These are phyloP conservation scores for Ceratobasidium sp. DNA, from an alignment of 1,284 basidiomycete genomes.

Conservation along the genomic window DNA sequence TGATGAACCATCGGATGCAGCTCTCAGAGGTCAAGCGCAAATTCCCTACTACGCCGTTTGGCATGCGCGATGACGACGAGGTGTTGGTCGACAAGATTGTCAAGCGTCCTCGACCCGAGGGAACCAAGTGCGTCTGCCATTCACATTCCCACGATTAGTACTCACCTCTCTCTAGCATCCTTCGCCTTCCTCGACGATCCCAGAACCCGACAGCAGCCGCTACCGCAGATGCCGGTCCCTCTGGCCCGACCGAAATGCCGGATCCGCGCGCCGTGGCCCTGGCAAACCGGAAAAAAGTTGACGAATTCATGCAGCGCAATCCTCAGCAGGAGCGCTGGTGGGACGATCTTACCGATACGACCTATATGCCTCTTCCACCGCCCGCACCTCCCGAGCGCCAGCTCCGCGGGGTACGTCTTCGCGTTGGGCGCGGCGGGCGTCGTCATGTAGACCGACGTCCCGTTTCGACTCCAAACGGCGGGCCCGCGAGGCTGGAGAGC, in stretches of 20 bases:
- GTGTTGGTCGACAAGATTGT: constrained; percentile 77
- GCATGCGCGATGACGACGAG: constrained; percentile 76
- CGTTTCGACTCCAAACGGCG: constrained; percentile 18
- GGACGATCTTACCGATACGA: constrained; percentile 46
- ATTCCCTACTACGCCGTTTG: constrained; percentile 72
- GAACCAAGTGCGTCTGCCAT: constrained; percentile 46
- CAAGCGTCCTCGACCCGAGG: constrained; percentile 67
- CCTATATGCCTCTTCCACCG: constrained; percentile 41
- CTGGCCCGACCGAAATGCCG: constrained; percentile 37
- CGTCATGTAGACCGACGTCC: constrained; percentile 78
- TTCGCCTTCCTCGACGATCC: constrained; percentile 54
- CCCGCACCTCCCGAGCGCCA: constrained; percentile 50
- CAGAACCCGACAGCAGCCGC: constrained; percentile 53
- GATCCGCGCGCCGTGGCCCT: constrained; percentile 26
- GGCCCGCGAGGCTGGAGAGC: constrained; percentile 29
- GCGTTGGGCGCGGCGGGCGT: constrained; percentile 84
- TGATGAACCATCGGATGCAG: constrained; percentile 83
- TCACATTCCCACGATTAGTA: constrained; percentile 63
- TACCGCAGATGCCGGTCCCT: constrained; percentile 45
- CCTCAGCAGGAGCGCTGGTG: constrained; percentile 28
- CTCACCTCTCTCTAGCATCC: constrained; percentile 67
- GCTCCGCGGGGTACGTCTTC: constrained; percentile 70
- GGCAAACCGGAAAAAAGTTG: constrained; percentile 50
- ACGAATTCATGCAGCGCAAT: constrained; percentile 47
- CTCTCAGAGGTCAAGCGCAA: constrained; percentile 84